phyloP scores from a whole-genome alignment of 2,329 filamentous ascomycete species.

The Colletotrichum simmondsii region DNA sequence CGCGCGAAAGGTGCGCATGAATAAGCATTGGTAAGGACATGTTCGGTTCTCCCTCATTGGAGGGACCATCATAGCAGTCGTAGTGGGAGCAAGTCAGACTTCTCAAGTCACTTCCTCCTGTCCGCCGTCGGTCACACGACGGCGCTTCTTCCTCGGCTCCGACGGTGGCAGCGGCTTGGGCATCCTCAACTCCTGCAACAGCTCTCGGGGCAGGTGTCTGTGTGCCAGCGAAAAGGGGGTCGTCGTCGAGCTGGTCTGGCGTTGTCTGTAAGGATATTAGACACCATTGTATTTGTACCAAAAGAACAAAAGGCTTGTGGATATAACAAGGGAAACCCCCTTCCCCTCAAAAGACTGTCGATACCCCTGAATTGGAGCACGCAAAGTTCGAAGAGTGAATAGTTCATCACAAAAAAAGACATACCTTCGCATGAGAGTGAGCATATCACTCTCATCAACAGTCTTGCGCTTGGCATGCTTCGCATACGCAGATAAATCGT shows the following conservation, averaged over 20 bases:
- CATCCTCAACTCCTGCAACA: slow-evolving; percentile 86
- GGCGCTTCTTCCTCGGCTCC: slow-evolving; percentile 59
- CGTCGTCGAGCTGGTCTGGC: slow-evolving; percentile 76
- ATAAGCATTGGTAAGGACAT: slow-evolving; percentile 73
- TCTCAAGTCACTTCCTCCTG: slow-evolving; percentile 19
- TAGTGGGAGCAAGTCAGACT: background rate
- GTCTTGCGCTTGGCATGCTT: slow-evolving; percentile 84
- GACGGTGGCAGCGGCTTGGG: slow-evolving; percentile 55
- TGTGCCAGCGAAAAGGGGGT: slow-evolving; percentile 89
- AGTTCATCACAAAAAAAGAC: slow-evolving; percentile 45
- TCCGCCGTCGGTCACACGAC: slow-evolving; percentile 36
- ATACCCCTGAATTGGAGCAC: slow-evolving; percentile 21
- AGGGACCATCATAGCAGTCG: slow-evolving; percentile 34
- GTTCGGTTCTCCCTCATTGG: background rate
- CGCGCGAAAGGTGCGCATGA: slow-evolving; percentile 79
- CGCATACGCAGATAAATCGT: slow-evolving; percentile 83
- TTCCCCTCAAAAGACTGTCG: background rate
- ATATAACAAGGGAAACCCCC: slow-evolving; percentile 28
- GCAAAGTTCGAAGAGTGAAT: slow-evolving; percentile 29
- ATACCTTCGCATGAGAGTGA: slow-evolving; percentile 86
- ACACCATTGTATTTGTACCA: slow-evolving; percentile 8
- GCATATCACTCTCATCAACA: slow-evolving; percentile 86
- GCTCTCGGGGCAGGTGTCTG: slow-evolving; percentile 82
- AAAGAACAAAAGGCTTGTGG: background rate
- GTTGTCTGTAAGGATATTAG: slow-evolving; percentile 69